phyloP scores from a whole-genome alignment of 2,329 filamentous ascomycete genomes.

The Hypoxylon sp. region DNA sequence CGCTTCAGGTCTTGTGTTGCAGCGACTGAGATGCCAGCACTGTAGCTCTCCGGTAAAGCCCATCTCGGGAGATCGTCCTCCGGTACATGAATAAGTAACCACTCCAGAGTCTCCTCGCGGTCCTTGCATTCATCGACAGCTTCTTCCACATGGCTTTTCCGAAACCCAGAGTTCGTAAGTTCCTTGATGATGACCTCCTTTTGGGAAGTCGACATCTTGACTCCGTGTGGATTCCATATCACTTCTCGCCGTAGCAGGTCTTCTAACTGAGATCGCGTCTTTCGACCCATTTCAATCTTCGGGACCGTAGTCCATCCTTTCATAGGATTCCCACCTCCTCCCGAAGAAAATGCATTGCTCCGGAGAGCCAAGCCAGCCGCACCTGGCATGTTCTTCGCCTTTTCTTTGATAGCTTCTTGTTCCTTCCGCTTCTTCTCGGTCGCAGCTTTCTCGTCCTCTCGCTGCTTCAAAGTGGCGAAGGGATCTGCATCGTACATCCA shows the following conservation, averaged over 20 bases:
- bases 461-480: conserved; percentile 83
- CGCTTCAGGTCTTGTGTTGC: conserved; percentile 80
- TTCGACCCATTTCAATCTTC: conserved; percentile 92
- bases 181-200: conserved; percentile 76
- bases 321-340: conserved; percentile 62
- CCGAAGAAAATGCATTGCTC: conserved; percentile 57
- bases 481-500: conserved; percentile 98
- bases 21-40: conserved; percentile 88
- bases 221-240: conserved; percentile 86
- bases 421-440: conserved; percentile 86
- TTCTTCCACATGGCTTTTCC: conserved; percentile 90
- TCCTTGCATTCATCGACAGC: conserved; percentile 90
- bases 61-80: conserved; percentile 96
- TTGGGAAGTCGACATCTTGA: conserved; percentile 71
- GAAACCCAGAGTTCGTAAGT: conserved; percentile 83
- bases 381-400: conserved; percentile 73
- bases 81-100: conserved; percentile 95
- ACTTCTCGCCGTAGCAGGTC: conserved; percentile 80
- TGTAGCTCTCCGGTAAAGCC: conserved; percentile 92
- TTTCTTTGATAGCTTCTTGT: conserved; percentile 74
- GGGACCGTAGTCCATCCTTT: conserved; percentile 87
- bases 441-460: conserved; percentile 80
- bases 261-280: conserved; percentile 84
- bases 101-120: conserved; percentile 91
- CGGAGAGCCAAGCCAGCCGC: conserved; percentile 69